phyloP scores from a whole-genome alignment of 1,284 basidiomycete species.

The Erythrobasidium hasegawianum region DNA sequence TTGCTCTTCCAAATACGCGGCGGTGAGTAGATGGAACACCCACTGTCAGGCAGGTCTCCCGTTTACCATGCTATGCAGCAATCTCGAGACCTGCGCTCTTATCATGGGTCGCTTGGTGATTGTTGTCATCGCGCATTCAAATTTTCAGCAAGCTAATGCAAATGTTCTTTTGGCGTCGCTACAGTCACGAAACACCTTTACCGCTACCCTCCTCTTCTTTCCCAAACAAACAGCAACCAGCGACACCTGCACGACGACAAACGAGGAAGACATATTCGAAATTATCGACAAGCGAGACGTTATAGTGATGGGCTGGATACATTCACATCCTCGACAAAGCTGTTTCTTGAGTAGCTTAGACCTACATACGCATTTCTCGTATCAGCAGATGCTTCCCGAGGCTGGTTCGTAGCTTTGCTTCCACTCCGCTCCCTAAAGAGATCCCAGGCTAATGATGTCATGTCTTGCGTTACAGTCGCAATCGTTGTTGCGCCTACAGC shows the following conservation, averaged over 20 bases:
- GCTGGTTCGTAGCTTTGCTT: conserved; percentile 21
- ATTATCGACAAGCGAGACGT: conserved; percentile 2
- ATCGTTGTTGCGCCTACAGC: conserved; percentile 43
- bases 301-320: conserved; percentile 21
- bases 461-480: conserved; percentile 35
- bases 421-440: background rate
- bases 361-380: conserved; percentile 44
- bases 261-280: conserved; percentile 18
- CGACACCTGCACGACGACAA: conserved; percentile 10
- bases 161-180: too few relatives aligned
- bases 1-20: conserved; percentile 5
- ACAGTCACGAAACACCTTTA: conserved; percentile 7
- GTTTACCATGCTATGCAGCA: background rate
- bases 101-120: conserved; percentile 15
- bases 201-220: conserved; percentile 3
- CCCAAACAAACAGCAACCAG: conserved; percentile 22
- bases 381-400: conserved; percentile 44
- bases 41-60: background rate
- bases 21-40: conserved; percentile 1
- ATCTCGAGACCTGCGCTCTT: conserved; percentile 24
- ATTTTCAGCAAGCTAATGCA: too few relatives aligned
- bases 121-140: too few relatives aligned
- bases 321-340: conserved; percentile 44
- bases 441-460: too few relatives aligned
- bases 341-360: conserved; percentile 43